Conservation (phyloP, 345 rosid genomes). For the Camelina neglecta region DNA sequence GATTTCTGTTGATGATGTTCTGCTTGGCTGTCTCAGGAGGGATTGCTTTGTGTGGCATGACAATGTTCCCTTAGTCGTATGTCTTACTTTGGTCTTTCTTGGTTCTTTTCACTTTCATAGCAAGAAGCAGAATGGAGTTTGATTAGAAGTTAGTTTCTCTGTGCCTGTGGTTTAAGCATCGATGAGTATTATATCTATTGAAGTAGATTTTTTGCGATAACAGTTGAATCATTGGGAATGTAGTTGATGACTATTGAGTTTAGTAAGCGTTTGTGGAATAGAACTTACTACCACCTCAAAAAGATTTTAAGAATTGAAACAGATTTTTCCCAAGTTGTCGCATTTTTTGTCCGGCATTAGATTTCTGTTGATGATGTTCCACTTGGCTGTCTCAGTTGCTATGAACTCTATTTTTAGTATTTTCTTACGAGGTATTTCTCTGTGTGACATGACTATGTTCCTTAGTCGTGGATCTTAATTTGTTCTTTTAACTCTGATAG, state of each 20-base stretch:
- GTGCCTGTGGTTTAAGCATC: conserved; percentile 2
- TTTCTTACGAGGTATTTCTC: neutral
- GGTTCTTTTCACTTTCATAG: neutral
- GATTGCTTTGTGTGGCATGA: conserved; percentile 10
- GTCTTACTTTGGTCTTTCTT: neutral
- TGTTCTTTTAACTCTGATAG: neutral
- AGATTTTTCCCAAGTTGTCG: too few species aligned
- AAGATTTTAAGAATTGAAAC: too few species aligned
- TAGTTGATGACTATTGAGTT: too few species aligned
- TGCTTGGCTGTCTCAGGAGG: too few species aligned
- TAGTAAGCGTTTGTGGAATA: too few species aligned
- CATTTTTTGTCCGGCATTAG: too few species aligned
- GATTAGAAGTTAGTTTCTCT: neutral
- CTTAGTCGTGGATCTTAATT: neutral
- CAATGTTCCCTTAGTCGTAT: neutral
- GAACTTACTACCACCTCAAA: too few species aligned
- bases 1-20: neutral
- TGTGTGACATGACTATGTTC: conserved; percentile 4
- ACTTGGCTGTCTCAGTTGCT: neutral
- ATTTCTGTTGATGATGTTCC: neutral
- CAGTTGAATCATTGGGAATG: too few species aligned
- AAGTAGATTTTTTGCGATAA: neutral
- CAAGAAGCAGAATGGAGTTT: neutral
- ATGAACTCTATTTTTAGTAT: neutral
- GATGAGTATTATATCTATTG: neutral